Conservation (phyloP, 225 moss, liverwort and hornwort species). For the Straminergon stramineum region DNA sequence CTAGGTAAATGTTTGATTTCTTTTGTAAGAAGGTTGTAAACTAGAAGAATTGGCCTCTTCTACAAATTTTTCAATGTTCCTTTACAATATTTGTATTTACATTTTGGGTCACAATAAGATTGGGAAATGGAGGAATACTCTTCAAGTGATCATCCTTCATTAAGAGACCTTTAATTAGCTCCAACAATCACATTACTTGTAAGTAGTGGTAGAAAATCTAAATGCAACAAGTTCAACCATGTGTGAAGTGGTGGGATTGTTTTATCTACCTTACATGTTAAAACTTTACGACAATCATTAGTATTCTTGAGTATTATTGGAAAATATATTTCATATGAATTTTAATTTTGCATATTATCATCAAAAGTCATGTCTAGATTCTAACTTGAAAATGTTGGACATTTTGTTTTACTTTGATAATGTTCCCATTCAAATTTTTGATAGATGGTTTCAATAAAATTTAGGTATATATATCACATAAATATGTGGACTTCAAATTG, state of each 20-base stretch:
- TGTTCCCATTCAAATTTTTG: background rate
- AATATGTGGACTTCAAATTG: background rate
- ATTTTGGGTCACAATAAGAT: background rate
- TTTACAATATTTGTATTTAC: background rate
- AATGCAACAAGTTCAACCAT: background rate
- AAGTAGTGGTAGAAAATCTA: background rate
- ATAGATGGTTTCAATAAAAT: background rate
- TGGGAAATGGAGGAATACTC: background rate
- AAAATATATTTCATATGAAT: background rate
- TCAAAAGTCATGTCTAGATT: background rate
- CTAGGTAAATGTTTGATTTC: background rate
- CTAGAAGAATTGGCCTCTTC: background rate
- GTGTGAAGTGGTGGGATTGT: background rate
- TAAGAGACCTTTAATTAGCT: background rate
- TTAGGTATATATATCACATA: background rate
- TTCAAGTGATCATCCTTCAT: background rate
- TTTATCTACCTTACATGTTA: background rate
- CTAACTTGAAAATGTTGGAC: background rate
- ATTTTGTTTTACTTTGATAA: background rate
- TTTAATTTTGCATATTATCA: background rate
- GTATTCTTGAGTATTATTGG: background rate
- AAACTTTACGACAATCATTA: background rate
- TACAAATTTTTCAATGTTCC: background rate
- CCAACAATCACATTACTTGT: background rate
- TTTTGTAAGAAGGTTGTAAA: background rate